A percentile compares a stretch with the other conserved stretches of the same genome.
Evolutionary conservation across 768 basidiomycete genomes (phyloP).

Genomic region (Phylloporus sp.): DNA sequence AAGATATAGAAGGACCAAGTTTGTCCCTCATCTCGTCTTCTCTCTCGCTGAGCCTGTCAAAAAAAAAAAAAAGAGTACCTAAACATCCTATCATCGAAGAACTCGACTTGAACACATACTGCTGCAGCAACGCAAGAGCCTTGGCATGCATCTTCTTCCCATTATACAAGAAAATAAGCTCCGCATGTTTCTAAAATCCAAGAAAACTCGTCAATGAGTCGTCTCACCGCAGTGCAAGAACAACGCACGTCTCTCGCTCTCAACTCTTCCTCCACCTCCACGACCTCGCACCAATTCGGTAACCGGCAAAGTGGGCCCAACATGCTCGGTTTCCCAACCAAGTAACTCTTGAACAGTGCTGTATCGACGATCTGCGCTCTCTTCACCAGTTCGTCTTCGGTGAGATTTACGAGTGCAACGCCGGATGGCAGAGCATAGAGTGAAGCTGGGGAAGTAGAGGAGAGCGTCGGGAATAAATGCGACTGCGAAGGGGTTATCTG

Average conservation of each 20-base stretch:
- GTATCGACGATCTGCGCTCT: constrained; percentile 95
- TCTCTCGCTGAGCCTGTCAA: constrained; percentile 67
- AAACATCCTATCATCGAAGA: neutral
- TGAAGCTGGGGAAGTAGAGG: constrained; percentile 66
- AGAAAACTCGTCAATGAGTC: neutral
- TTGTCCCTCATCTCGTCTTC: constrained; percentile 76
- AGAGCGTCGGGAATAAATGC: constrained; percentile 62
- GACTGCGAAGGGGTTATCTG: constrained; percentile 66
- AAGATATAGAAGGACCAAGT: constrained; percentile 76
- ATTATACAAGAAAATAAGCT: constrained; percentile 86
- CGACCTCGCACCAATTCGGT: constrained; percentile 96
- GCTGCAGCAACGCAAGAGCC: constrained; percentile 75
- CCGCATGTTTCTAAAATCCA: constrained; percentile 71
- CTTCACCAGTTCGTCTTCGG: constrained; percentile 78
- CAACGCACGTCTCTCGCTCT: constrained; percentile 60
- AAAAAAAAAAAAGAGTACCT: neutral
- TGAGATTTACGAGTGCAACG: constrained; percentile 62
- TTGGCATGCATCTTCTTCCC: constrained; percentile 95
- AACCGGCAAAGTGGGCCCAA: constrained; percentile 84
- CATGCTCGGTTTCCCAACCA: constrained; percentile 74
- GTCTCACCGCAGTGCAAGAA: neutral
- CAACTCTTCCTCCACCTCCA: constrained; percentile 86
- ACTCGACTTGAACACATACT: constrained; percentile 46
- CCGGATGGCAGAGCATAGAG: constrained; percentile 72
- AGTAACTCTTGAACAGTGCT: constrained; percentile 88